Conservation (phyloP, 2,329 filamentous ascomycete genomes). For the Tolypocladium ovalisporum region DNA sequence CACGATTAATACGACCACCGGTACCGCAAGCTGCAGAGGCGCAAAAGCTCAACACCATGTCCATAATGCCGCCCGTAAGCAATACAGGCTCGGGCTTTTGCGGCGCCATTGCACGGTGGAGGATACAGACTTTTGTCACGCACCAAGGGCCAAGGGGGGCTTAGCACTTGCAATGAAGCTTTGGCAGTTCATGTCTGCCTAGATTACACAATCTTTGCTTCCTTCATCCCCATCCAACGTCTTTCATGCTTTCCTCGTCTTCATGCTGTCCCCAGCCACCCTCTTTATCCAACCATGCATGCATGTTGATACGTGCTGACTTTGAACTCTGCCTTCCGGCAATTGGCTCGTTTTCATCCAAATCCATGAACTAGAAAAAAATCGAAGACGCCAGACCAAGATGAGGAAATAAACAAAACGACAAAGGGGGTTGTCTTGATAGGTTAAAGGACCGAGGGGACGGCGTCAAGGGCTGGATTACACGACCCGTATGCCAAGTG, state of each 20-base stretch:
- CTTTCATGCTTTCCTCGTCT: neutral
- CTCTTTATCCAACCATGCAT: neutral
- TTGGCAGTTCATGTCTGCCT: neutral
- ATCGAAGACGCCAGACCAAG: neutral
- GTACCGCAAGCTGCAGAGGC: too few species aligned
- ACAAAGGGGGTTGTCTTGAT: neutral
- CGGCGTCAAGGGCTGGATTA: neutral
- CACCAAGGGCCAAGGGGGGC: too few species aligned
- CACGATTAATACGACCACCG: too few species aligned
- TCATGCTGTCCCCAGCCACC: neutral
- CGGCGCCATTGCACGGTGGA: too few species aligned
- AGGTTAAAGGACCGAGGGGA: neutral
- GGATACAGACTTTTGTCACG: too few species aligned
- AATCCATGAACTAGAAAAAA: neutral
- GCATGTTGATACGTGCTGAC: neutral
- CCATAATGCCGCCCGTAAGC: too few species aligned
- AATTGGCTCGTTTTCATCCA: neutral
- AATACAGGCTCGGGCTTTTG: too few species aligned
- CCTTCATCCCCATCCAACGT: neutral
- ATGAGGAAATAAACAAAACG: neutral
- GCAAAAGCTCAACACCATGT: too few species aligned
- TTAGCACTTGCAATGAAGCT: neutral
- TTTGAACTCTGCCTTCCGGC: neutral
- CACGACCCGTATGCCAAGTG: neutral
- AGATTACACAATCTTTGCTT: neutral